A percentile compares a stretch with the other conserved stretches of the same genome.
Conservation (phyloP, 495 filamentous ascomycete genomes). For the Cercophora sp. region DNA sequence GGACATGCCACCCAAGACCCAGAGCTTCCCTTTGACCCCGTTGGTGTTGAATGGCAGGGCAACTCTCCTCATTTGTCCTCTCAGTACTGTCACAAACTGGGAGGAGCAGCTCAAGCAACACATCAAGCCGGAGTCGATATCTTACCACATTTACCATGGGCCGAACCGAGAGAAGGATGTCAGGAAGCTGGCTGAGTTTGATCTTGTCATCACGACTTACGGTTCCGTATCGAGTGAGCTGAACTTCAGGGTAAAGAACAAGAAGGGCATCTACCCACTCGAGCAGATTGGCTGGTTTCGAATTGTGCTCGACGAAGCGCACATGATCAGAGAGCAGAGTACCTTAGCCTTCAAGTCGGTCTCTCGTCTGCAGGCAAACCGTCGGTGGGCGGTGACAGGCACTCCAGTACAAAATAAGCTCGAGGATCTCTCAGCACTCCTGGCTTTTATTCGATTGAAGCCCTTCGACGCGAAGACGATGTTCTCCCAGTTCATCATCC, state of each 20-base stretch:
- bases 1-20: conserved; percentile 34
- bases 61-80: conserved; percentile 84
- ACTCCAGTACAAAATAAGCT: conserved; percentile 89
- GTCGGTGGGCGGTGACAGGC: conserved; percentile 93
- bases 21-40: conserved; percentile 37
- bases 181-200: conserved; percentile 63
- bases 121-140: conserved; percentile 55
- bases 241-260: conserved; percentile 53
- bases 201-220: conserved; percentile 91
- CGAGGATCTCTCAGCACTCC: conserved; percentile 84
- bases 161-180: conserved; percentile 63
- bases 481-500: conserved; percentile 74
- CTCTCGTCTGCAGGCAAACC: conserved; percentile 72
- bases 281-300: conserved; percentile 85
- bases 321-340: conserved; percentile 81
- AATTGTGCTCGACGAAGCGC: conserved; percentile 93
- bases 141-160: conserved; percentile 82
- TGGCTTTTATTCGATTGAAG: conserved; percentile 79
- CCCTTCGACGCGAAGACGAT: conserved; percentile 77
- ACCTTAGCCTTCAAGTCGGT: conserved; percentile 79
- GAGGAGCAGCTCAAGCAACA: conserved; percentile 83
- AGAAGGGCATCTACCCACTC: conserved; percentile 60
- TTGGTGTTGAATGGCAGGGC: conserved; percentile 66
- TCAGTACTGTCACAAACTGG: conserved; percentile 91
- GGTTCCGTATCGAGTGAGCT: conserved; percentile 79